Evolutionary conservation across 2,329 filamentous ascomycete species (phyloP).

Genomic region (Elsinoe fawcettii): DNA sequence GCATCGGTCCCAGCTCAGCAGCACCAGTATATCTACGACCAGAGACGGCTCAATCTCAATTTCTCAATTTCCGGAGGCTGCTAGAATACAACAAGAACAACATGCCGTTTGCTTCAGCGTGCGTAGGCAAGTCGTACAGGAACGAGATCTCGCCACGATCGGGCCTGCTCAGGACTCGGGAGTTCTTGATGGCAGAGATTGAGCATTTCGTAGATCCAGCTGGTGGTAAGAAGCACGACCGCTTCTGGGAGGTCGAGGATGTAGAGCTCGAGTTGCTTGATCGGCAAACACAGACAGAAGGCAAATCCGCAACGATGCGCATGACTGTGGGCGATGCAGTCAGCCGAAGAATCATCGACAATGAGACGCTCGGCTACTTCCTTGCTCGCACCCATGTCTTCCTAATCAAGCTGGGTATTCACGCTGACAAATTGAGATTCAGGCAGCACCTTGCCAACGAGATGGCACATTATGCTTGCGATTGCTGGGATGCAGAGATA

Average conservation of each 20-base stretch:
- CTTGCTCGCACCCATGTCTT: conserved; percentile 88
- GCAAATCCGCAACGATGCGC: conserved; percentile 66
- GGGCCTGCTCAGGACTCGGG: conserved; percentile 85
- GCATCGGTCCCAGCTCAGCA: conserved; percentile 87
- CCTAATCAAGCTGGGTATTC: conserved; percentile 78
- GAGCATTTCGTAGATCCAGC: conserved; percentile 96
- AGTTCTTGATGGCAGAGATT: conserved; percentile 98
- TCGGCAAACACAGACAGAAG: conserved; percentile 74
- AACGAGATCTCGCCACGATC: conserved; percentile 95
- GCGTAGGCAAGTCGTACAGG: conserved; percentile 94
- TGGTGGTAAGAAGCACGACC: conserved; percentile 85
- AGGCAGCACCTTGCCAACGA: conserved; percentile 92
- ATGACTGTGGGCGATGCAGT: conserved; percentile 83
- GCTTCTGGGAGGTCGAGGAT: conserved; percentile 78
- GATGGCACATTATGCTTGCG: conserved; percentile 88
- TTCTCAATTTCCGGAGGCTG: conserved; percentile 92
- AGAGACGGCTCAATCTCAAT: conserved; percentile 96
- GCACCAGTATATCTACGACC: conserved; percentile 78
- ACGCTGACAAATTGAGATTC: conserved; percentile 80
- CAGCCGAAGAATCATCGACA: conserved; percentile 73
- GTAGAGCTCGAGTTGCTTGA: conserved; percentile 78
- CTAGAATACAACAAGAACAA: conserved; percentile 90
- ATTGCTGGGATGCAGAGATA: conserved; percentile 97
- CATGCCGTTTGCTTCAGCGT: conserved; percentile 96
- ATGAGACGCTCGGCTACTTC: conserved; percentile 98